Percentiles rank a stretch among this genome's conserved stretches.
Conservation (phyloP, 2,329 filamentous ascomycete species). For the Clarireedia sp. region DNA sequence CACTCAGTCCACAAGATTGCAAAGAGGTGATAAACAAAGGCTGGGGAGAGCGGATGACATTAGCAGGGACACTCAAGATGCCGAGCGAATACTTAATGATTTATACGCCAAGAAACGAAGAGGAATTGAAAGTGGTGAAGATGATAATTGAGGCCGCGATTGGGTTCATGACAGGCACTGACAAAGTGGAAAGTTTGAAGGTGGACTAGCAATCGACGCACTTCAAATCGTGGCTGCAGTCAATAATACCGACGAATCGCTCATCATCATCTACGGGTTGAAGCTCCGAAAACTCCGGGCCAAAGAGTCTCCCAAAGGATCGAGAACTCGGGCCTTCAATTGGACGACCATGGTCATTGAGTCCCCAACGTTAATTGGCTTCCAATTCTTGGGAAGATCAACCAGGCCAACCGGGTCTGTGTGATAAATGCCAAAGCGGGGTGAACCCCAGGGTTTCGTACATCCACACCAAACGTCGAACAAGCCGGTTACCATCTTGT, state of each 20-base stretch:
- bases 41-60: slow-evolving; percentile 23
- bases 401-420: no score
- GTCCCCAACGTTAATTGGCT: no score
- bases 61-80: slow-evolving; percentile 18
- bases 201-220: not conserved
- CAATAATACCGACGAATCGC: not conserved
- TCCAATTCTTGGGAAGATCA: no score
- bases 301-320: no score
- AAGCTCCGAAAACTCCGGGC: no score
- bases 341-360: no score
- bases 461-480: no score
- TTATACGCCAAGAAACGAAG: slow-evolving; percentile 21
- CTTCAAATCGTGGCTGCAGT: not conserved
- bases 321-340: no score
- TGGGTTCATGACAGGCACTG: slow-evolving; percentile 20
- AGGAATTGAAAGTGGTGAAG: slow-evolving; percentile 18
- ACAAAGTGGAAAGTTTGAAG: not conserved
- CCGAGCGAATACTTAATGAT: slow-evolving; percentile 21
- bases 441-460: no score
- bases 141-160: slow-evolving; percentile 20
- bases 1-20: slow-evolving; percentile 19
- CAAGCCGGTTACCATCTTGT: no score
- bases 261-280: no score
- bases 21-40: slow-evolving; percentile 22
- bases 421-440: no score